Evolutionary conservation across 176 grass and related monocot genomes (phyloP).

Genomic region (Bolboschoenus planiculmis): DNA sequence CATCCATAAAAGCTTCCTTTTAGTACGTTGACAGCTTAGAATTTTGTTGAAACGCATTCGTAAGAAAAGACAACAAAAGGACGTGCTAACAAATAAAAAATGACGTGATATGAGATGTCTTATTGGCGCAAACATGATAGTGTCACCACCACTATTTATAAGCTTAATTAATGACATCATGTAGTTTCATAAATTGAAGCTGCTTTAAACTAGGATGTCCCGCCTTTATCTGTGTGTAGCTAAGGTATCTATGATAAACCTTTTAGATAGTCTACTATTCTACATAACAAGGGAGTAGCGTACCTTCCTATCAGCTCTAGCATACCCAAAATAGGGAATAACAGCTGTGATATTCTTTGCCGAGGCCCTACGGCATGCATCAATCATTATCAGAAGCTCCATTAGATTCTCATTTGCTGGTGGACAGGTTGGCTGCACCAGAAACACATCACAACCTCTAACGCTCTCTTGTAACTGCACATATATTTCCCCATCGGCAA

Average conservation of each 20-base stretch:
- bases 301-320: slow-evolving; percentile 97
- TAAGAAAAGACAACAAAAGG: background rate
- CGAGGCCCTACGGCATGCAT: slow-evolving; percentile 96
- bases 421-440: slow-evolving; percentile 87
- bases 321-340: slow-evolving; percentile 99
- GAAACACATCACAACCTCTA: slow-evolving; percentile 86
- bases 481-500: slow-evolving; percentile 95
- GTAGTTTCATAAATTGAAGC: background rate
- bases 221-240: background rate
- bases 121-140: background rate
- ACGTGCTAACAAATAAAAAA: background rate
- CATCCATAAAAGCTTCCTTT: background rate
- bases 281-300: background rate
- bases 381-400: slow-evolving; percentile 95
- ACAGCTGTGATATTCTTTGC: slow-evolving; percentile 97
- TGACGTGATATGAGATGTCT: background rate
- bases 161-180: background rate
- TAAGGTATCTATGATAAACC: background rate
- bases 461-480: slow-evolving; percentile 99
- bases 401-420: slow-evolving; percentile 99
- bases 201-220: background rate
- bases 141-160: background rate
- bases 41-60: background rate
- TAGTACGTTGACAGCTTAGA: background rate
- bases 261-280: background rate